Evolutionary conservation across 2,329 filamentous ascomycete genomes (phyloP), one percentile per base, ranked within the genome.

Genomic region (Penicillium sp.): DNA sequence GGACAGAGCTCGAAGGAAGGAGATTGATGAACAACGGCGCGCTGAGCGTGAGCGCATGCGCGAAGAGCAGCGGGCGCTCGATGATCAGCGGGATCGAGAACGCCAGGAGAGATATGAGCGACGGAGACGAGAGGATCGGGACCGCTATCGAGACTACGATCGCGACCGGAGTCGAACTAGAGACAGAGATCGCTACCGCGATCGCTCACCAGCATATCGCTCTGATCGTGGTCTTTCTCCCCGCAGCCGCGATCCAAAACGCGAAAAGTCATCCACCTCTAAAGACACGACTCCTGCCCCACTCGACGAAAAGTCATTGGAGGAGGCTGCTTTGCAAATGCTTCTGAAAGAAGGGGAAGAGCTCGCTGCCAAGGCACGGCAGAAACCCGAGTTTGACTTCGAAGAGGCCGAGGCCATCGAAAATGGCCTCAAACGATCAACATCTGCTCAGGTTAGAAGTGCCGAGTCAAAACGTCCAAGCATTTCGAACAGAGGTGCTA

Each of bases 301-400:
- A 34, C 65, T 78, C 40, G 71, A 74, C 46, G 76, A 80, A 47
- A 78, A 80, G 60, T 72, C 75, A 14, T 60, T 81, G 37, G 78
- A 81, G 56, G 74, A 77, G 51, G 70, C 75, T 29, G 78, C 78
- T 9, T 65, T 81, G 42, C 72, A 78, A 47, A 60, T 76, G 50
- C 68, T 81, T 9, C 57, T 81, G 18, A 73, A 71, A 54, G 78
- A 81, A 62, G 76, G 77, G 39, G 73, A 78, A 55, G 72, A 77
- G 52, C 68, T 77, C 50, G 74, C 76, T 7, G 76, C 76, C 20
- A 78, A 77, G 55, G 70, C 73, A 3, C 67, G 69, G 29, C 69
- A 73, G 49, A 72, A 74, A 46, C 74, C 74, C 4, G 76, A 77
- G 44, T 73, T 76, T 47, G 76, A 79, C 56, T 74, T 66, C 53